A percentile compares a stretch with the other conserved stretches of the same genome.
Conservation (phyloP, 2,329 filamentous ascomycete genomes). For the Pseudogymnoascus sp. region DNA sequence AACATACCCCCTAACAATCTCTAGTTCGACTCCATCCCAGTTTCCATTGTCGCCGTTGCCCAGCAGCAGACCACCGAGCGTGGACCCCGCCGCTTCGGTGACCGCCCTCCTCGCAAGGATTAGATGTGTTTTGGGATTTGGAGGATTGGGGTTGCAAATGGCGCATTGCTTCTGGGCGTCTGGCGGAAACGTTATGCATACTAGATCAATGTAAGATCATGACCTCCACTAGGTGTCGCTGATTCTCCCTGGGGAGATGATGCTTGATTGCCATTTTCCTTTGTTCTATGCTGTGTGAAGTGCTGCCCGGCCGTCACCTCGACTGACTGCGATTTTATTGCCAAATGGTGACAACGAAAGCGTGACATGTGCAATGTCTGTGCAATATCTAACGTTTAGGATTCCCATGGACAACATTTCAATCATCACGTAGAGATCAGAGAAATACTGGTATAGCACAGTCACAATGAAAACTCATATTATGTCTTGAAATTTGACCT, state of each 20-base stretch:
- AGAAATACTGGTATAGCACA: not conserved
- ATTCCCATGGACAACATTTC: not conserved
- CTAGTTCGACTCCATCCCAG: conserved; percentile 93
- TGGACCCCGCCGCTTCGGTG: conserved; percentile 64
- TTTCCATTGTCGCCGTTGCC: conserved; percentile 86
- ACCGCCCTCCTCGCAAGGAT: conserved; percentile 43
- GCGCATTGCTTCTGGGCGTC: conserved; percentile 26
- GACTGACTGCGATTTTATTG: not conserved
- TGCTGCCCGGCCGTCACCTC: not conserved
- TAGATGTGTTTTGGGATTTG: conserved; percentile 26
- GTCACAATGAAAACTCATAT: not conserved
- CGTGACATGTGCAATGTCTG: not conserved
- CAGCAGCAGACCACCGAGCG: conserved; percentile 84
- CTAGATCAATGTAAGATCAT: conserved; percentile 53
- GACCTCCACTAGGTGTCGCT: conserved; percentile 76
- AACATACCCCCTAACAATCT: conserved; percentile 20
- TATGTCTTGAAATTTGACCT: not conserved
- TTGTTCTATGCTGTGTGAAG: conserved; percentile 10
- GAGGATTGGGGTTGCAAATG: conserved; percentile 25
- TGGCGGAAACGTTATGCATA: conserved; percentile 31
- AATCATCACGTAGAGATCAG: not conserved
- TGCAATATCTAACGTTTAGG: not conserved
- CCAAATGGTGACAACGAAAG: not conserved
- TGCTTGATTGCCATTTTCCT: conserved; percentile 80
- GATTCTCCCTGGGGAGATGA: conserved; percentile 66